Conservation (phyloP, 1,284 basidiomycete species). For the Sporisorium graminicola region DNA sequence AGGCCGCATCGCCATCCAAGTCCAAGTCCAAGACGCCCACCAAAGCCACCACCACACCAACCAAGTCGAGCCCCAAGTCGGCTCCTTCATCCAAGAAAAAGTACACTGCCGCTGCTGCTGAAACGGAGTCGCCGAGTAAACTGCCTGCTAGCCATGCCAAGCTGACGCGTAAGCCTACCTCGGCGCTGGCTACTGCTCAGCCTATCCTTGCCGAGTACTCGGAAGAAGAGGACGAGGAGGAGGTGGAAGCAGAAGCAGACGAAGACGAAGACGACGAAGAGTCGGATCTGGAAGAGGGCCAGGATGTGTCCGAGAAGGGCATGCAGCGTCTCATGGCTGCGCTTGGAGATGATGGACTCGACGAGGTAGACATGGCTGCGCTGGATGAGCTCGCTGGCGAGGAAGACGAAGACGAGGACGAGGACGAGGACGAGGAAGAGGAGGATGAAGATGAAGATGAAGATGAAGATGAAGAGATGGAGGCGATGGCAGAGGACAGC, state of each 20-base stretch:
- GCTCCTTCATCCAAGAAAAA: conserved; percentile 19
- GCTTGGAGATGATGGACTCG: conserved; percentile 63
- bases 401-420: conserved; percentile 42
- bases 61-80: conserved; percentile 22
- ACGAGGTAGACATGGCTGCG: conserved; percentile 61
- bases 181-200: conserved; percentile 42
- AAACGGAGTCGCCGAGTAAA: conserved; percentile 27
- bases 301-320: conserved; percentile 63
- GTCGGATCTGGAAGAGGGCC: conserved; percentile 59
- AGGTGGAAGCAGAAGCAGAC: conserved; percentile 37
- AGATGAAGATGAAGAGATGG: conserved; percentile 40
- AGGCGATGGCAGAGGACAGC: conserved; percentile 20
- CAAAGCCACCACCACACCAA: conserved; percentile 13
- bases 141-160: conserved; percentile 40
- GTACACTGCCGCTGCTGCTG: conserved; percentile 7
- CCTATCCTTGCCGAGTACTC: conserved; percentile 43
- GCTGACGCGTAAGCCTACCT: conserved; percentile 40
- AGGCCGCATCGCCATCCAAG: conserved; percentile 18
- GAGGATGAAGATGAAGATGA: conserved; percentile 47
- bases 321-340: conserved; percentile 64
- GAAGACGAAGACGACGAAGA: conserved; percentile 45
- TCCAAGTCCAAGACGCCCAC: conserved; percentile 10
- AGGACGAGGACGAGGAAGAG: conserved; percentile 42
- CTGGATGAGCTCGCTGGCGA: conserved; percentile 51
- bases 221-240: conserved; percentile 22